Evolutionary conservation across 2,329 filamentous ascomycete species (phyloP).

Genomic region (Aspergillus alliaceus): DNA sequence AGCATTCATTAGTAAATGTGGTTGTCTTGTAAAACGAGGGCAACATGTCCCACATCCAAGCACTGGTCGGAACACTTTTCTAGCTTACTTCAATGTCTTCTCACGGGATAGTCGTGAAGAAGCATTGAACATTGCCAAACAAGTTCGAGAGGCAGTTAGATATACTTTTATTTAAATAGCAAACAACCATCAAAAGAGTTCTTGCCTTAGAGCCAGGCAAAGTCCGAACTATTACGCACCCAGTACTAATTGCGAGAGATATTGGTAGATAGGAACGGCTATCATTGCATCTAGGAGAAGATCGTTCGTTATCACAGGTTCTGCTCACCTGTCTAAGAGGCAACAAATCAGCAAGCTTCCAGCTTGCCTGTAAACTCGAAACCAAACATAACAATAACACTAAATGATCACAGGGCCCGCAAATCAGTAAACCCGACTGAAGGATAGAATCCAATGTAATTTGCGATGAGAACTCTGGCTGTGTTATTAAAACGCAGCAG

Average conservation of each 20-base stretch:
- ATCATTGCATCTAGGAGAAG: background rate
- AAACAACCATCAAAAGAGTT: background rate
- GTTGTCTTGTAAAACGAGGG: background rate
- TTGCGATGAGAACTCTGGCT: background rate
- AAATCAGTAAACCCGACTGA: background rate
- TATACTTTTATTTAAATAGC: background rate
- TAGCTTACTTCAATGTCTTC: slow-evolving; percentile 9
- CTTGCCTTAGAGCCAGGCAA: background rate
- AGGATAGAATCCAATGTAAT: background rate
- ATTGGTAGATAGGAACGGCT: background rate
- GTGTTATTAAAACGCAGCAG: too few relatives aligned
- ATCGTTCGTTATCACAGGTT: too few relatives aligned
- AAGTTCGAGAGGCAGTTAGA: background rate
- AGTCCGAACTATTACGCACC: background rate
- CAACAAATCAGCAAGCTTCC: too few relatives aligned
- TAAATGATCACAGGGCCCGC: background rate
- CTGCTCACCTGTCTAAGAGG: too few relatives aligned
- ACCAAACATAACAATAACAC: background rate
- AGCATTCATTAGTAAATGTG: background rate
- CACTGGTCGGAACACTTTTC: background rate
- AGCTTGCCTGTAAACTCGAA: too few relatives aligned
- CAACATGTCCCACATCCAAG: background rate
- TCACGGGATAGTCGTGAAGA: background rate
- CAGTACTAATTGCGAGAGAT: background rate
- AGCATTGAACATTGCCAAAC: background rate